Evolutionary conservation across 305 asterid species (phyloP).

Genomic region (Fraxinus paxiana): DNA sequence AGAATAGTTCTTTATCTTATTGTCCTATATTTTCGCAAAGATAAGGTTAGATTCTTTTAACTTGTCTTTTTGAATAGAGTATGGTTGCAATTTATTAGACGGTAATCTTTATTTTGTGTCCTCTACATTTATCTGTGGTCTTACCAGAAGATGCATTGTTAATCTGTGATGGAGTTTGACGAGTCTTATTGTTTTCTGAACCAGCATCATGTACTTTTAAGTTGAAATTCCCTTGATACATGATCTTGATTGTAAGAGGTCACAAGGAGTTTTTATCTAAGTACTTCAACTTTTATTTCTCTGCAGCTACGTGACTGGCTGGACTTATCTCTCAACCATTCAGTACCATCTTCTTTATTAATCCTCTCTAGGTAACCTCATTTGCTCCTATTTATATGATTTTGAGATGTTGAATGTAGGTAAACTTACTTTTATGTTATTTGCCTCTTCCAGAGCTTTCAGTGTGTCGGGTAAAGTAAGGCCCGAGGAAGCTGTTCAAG

Average conservation of each 20-base stretch:
- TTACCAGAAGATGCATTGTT: background rate
- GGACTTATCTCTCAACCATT: slow-evolving; percentile 85
- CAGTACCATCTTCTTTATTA: slow-evolving; percentile 83
- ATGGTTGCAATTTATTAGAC: background rate
- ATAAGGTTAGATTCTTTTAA: background rate
- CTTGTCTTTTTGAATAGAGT: background rate
- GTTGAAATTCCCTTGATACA: background rate
- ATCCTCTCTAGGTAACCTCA: slow-evolving; percentile 75
- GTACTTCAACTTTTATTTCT: slow-evolving; percentile 20
- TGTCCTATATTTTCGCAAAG: background rate
- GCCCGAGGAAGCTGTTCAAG: background rate
- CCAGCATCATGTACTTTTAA: background rate
- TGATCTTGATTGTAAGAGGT: background rate
- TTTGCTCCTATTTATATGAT: slow-evolving; percentile 21
- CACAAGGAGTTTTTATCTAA: background rate
- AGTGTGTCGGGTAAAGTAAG: slow-evolving; percentile 8
- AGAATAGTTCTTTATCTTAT: background rate
- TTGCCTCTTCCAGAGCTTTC: slow-evolving; percentile 59
- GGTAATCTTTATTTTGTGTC: background rate
- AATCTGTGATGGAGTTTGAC: background rate
- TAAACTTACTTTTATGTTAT: slow-evolving; percentile 15
- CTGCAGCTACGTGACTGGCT: slow-evolving; percentile 86
- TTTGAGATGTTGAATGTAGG: slow-evolving; percentile 20
- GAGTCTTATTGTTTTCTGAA: background rate
- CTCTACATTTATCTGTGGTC: background rate